Evolutionary conservation across 306 rosid genomes (phyloP), one percentile per base, ranked within the genome.

Genomic region (Cucurbita maxima): DNA sequence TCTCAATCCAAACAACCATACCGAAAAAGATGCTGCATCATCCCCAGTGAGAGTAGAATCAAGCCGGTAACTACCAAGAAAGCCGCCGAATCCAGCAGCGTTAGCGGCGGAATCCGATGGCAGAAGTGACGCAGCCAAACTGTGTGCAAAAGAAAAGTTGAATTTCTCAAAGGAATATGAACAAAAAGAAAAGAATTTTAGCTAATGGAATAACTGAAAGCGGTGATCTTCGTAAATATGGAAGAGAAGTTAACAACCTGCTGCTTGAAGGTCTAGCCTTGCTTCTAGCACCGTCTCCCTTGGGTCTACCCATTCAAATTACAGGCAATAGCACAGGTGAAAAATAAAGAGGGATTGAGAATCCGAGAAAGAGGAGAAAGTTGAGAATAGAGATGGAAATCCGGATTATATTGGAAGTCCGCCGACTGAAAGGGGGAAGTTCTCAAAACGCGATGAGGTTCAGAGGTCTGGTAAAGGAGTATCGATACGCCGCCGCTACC

Each of bases 211-310:
- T 25, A 47, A 57, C 1, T 10, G 18, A 55, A 71, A 64, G 45
- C n/a, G 6, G 13, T 8, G 12, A 11, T 5, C 58, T 5, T 51
- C 45, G 13, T 44, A 45, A 19, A 10, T 15, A 4, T 41, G 12
- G 8, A 18, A 47, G 48, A 16, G 12, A 10, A 19, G 22, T 37
- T 16, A 64, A 58, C 8, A 22, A 92, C 98, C 96, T 90, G 90
- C 94, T 93, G 83, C 98, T 93, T 4, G 97, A 93, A 84, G 97
- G 88, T 19, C 94, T 88, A 7, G 94, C 79, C 83, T 93, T 93
- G 87, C 81, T 86, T 81, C 96, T 81, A 10, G 78, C 89, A 55
- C 78, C 93, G 14, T 93, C 98, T 72, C 98, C 98, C 80, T 93
- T 93, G 54, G 87, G 97, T 76, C 75, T 87, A 37, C 96, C 97